A percentile compares a stretch with the other conserved stretches of the same genome.
These are phyloP conservation scores for Collybia nuda DNA, from an alignment of 768 basidiomycete species.

Conservation along the genomic window DNA sequence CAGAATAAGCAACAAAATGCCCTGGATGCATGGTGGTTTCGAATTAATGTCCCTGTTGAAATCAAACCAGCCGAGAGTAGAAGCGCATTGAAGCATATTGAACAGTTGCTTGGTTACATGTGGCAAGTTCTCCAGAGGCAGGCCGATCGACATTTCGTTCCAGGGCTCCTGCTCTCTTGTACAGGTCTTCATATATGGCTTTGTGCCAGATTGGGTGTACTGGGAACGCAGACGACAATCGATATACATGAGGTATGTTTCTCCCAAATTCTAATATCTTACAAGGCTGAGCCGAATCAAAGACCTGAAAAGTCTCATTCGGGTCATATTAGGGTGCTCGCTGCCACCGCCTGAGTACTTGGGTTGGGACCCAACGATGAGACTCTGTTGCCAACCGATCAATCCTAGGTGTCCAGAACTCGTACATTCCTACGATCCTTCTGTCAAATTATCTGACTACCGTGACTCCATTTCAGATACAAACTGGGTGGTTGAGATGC, in stretches of 20 bases:
- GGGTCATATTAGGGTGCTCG: no score
- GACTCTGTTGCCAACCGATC: no score
- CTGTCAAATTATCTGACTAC: background rate
- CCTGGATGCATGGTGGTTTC: no score
- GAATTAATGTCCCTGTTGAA: no score
- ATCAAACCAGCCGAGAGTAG: background rate
- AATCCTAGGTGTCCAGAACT: background rate
- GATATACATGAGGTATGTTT: background rate
- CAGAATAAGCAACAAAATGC: background rate
- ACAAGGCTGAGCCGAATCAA: no score
- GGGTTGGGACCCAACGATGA: no score
- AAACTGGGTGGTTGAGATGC: no score
- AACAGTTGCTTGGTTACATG: background rate
- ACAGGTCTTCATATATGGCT: background rate
- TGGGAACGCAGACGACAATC: conserved; percentile 4
- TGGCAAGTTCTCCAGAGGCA: conserved; percentile 4
- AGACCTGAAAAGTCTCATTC: no score
- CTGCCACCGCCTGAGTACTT: no score
- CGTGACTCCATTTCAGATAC: no score
- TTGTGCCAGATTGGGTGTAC: conserved; percentile 1
- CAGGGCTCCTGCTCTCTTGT: no score
- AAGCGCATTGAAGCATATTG: background rate
- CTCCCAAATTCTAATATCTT: background rate
- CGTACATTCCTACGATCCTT: background rate
- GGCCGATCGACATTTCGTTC: conserved; percentile 7